These are phyloP conservation scores for Darksidea phi DNA, from an alignment of 495 filamentous ascomycete species.

Conservation along the genomic window DNA sequence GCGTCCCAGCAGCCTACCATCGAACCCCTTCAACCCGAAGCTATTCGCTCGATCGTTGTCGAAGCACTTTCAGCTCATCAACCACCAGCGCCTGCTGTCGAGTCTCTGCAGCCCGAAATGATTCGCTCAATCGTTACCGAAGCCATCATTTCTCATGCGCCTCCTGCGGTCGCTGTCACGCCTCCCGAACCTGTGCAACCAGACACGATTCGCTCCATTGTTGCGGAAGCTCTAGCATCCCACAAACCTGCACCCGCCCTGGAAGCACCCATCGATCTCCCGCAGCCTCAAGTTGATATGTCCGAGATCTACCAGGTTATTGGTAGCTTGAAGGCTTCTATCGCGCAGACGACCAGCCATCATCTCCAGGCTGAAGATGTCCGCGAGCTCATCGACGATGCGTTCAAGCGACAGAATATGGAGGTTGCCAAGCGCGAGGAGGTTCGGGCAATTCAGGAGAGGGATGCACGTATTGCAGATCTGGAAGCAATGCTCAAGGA, in stretches of 20 bases:
- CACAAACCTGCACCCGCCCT: slow-evolving; percentile 23
- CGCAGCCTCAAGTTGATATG: slow-evolving; percentile 35
- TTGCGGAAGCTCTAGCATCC: slow-evolving; percentile 63
- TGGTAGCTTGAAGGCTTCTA: slow-evolving; percentile 55
- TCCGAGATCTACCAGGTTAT: slow-evolving; percentile 57
- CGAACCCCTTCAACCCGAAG: slow-evolving; percentile 12
- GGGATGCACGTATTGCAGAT: slow-evolving; percentile 42
- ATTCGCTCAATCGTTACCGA: slow-evolving; percentile 23
- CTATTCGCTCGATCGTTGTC: slow-evolving; percentile 14
- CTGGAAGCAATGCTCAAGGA: slow-evolving; percentile 42
- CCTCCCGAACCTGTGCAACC: slow-evolving; percentile 45
- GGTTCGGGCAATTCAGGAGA: slow-evolving; percentile 34
- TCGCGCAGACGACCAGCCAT: slow-evolving; percentile 41
- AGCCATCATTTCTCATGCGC: slow-evolving; percentile 9
- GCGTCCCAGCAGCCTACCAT: neutral
- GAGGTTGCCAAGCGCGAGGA: slow-evolving; percentile 44
- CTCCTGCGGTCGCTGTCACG: neutral
- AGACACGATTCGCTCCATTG: slow-evolving; percentile 75
- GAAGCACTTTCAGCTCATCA: slow-evolving; percentile 19
- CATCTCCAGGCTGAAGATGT: slow-evolving; percentile 53
- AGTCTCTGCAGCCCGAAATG: slow-evolving; percentile 8
- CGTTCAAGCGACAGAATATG: slow-evolving; percentile 37
- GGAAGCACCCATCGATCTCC: slow-evolving; percentile 25
- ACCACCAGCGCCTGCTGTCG: neutral
- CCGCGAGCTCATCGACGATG: slow-evolving; percentile 58